Conservation (phyloP, 2,329 filamentous ascomycete species). For the Didymella exigua region DNA sequence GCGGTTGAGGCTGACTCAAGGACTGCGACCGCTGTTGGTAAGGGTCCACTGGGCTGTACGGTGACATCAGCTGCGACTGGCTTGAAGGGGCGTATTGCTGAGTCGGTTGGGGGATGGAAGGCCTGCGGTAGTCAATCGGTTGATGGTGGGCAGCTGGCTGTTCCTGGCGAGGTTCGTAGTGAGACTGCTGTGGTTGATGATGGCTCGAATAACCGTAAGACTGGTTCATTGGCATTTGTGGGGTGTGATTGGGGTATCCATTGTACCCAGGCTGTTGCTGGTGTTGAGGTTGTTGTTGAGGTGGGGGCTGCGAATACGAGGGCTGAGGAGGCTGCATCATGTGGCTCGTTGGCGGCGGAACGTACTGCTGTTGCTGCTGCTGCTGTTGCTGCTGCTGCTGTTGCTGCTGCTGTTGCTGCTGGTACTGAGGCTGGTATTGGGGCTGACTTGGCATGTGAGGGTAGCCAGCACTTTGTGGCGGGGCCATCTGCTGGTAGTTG, state of each 20-base stretch:
- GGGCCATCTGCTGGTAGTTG: slow-evolving; percentile 48
- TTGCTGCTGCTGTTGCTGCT: slow-evolving; percentile 41
- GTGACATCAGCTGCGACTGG: slow-evolving; percentile 37
- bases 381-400: slow-evolving; percentile 40
- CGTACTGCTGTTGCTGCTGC: slow-evolving; percentile 35
- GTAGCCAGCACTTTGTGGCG: slow-evolving; percentile 50
- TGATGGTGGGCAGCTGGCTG: slow-evolving; percentile 48
- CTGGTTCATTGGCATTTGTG: slow-evolving; percentile 44
- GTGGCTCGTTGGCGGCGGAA: slow-evolving; percentile 40
- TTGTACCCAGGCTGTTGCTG: slow-evolving; percentile 31
- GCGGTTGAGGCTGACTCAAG: slow-evolving; percentile 42
- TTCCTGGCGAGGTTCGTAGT: slow-evolving; percentile 50
- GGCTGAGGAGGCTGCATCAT: slow-evolving; percentile 49
- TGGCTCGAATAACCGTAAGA: slow-evolving; percentile 51
- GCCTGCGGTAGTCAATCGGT: slow-evolving; percentile 49
- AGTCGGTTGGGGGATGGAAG: slow-evolving; percentile 44
- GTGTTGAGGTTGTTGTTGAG: slow-evolving; percentile 19
- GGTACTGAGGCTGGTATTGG: slow-evolving; percentile 42
- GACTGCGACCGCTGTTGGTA: slow-evolving; percentile 48
- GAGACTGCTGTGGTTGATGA: slow-evolving; percentile 31
- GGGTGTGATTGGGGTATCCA: slow-evolving; percentile 40
- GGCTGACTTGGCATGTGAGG: slow-evolving; percentile 48
- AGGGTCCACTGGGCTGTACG: slow-evolving; percentile 45
- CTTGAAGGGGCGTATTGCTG: slow-evolving; percentile 46
- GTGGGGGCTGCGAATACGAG: slow-evolving; percentile 37